Conservation (phyloP, 345 rosid genomes). For the Linum usitatissimum region DNA sequence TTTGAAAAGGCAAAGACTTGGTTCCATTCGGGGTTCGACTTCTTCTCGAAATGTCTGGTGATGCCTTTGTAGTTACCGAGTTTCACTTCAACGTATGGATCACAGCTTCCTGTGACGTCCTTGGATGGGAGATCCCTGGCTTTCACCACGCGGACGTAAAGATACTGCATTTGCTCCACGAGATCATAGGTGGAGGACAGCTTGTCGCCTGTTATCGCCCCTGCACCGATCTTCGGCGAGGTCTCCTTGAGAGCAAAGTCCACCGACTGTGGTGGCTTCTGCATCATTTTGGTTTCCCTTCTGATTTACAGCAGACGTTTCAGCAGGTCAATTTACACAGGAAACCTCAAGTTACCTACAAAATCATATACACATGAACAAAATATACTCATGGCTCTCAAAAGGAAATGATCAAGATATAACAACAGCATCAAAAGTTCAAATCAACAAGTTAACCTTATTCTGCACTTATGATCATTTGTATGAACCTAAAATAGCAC, state of each 20-base stretch:
- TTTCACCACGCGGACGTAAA: slow-evolving; percentile 4
- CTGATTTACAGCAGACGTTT: background rate
- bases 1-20: slow-evolving; percentile 3
- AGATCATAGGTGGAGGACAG: background rate
- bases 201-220: background rate
- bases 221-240: background rate
- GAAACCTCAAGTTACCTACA: background rate
- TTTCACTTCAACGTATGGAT: slow-evolving; percentile 3
- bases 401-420: too few relatives aligned
- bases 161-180: slow-evolving; percentile 7
- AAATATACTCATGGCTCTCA: background rate
- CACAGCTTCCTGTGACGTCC: background rate
- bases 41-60: slow-evolving; percentile 3
- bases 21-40: slow-evolving; percentile 5
- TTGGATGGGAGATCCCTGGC: background rate
- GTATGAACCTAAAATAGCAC: too few relatives aligned
- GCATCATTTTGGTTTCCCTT: background rate
- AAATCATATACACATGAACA: background rate
- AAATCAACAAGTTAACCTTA: background rate
- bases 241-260: slow-evolving; percentile 6
- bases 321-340: background rate
- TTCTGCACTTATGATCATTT: background rate
- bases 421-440: background rate
- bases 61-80: slow-evolving; percentile 1
- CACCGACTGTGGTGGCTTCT: slow-evolving; percentile 1